Percentiles rank a stretch among this genome's conserved stretches.
Conservation (phyloP, 2,329 filamentous ascomycete species). For the Aspergillus puulaauensis region DNA sequence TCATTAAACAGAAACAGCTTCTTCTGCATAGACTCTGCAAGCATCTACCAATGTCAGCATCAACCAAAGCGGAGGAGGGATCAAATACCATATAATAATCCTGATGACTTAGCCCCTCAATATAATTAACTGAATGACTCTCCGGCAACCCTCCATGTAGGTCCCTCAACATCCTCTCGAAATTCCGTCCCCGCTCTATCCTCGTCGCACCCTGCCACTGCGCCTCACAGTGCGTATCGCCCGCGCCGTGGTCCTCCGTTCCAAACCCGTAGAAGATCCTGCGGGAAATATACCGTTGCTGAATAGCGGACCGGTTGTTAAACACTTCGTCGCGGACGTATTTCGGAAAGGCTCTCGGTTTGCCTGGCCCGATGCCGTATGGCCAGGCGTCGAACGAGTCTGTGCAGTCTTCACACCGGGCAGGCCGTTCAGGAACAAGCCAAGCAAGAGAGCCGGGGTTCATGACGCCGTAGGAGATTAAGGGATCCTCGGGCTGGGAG, state of each 20-base stretch:
- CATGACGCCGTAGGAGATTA: not conserved
- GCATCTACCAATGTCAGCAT: not conserved
- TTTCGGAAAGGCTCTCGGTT: not conserved
- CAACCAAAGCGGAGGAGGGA: not conserved
- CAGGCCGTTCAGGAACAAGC: not conserved
- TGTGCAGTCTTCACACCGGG: too few species aligned
- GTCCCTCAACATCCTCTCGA: not conserved
- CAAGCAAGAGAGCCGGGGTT: not conserved
- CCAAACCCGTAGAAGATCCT: not conserved
- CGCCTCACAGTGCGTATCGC: not conserved
- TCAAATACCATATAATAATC: not conserved
- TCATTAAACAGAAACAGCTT: not conserved
- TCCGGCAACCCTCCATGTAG: not conserved
- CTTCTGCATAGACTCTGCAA: not conserved
- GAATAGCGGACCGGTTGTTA: not conserved
- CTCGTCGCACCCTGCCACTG: not conserved
- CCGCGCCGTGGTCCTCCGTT: not conserved
- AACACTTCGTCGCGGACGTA: not conserved
- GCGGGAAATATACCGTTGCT: not conserved
- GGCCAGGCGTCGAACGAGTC: not conserved
- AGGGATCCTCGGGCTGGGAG: not conserved
- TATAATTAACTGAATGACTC: not conserved
- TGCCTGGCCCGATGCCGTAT: not conserved
- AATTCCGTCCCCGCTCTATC: not conserved
- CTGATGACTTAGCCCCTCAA: not conserved